Conservation (phyloP, 768 basidiomycete species). For the Collybia sp. region DNA sequence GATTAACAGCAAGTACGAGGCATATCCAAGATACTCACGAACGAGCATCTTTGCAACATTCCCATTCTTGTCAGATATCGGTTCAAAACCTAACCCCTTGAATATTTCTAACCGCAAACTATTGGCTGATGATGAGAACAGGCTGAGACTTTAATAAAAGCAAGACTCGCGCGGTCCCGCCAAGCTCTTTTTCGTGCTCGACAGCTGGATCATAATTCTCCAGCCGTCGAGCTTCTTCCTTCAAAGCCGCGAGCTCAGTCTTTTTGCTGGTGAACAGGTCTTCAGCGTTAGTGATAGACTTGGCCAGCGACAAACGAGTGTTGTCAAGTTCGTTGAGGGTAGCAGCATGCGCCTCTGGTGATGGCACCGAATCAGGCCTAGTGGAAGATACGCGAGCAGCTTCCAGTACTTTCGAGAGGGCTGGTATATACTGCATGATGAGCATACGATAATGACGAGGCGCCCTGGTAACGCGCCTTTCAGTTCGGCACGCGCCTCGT, state of each 20-base stretch:
- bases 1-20: background rate
- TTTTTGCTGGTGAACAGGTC: slow-evolving; percentile 61
- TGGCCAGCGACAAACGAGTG: slow-evolving; percentile 59
- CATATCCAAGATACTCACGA: slow-evolving; percentile 37
- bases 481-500: slow-evolving; percentile 59
- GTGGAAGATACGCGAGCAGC: slow-evolving; percentile 67
- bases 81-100: slow-evolving; percentile 69
- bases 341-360: slow-evolving; percentile 55
- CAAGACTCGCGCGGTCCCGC: slow-evolving; percentile 57
- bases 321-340: slow-evolving; percentile 63
- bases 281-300: slow-evolving; percentile 73
- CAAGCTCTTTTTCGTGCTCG: slow-evolving; percentile 67
- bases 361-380: slow-evolving; percentile 66
- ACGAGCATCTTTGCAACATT: slow-evolving; percentile 58
- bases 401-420: slow-evolving; percentile 59
- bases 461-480: slow-evolving; percentile 40
- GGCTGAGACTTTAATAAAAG: background rate
- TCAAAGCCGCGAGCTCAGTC: slow-evolving; percentile 62
- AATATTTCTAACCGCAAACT: slow-evolving; percentile 68
- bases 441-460: background rate
- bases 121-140: slow-evolving; percentile 1
- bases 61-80: slow-evolving; percentile 51
- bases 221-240: slow-evolving; percentile 54
- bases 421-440: slow-evolving; percentile 26
- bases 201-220: slow-evolving; percentile 70